These are phyloP conservation scores for Claviceps sp. DNA, from an alignment of 2,329 filamentous ascomycete species.

Conservation along the genomic window DNA sequence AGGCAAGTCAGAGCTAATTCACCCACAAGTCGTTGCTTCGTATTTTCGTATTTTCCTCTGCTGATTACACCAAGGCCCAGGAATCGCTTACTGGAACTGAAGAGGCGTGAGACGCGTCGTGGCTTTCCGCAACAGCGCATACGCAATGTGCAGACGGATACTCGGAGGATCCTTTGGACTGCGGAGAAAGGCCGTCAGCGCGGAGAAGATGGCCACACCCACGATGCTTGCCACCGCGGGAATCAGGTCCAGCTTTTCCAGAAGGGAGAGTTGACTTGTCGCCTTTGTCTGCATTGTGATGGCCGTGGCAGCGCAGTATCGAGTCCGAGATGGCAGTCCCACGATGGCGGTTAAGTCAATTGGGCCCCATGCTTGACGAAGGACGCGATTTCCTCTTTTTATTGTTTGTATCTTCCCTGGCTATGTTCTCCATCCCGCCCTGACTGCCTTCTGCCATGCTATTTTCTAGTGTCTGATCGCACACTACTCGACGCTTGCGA, in stretches of 20 bases:
- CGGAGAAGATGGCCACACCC: constrained; percentile 4
- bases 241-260: constrained; percentile 9
- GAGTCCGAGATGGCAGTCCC: neutral
- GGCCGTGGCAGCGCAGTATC: no score
- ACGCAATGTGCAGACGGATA: constrained; percentile 11
- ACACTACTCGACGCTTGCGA: no score
- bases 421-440: neutral
- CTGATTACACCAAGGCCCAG: no score
- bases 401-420: neutral
- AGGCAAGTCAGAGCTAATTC: no score
- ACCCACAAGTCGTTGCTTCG: no score
- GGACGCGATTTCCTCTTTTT: neutral
- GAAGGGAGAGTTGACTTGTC: constrained; percentile 5
- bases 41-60: no score
- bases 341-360: neutral
- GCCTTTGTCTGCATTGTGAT: neutral
- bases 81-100: constrained; percentile 9
- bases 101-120: constrained; percentile 8
- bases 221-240: constrained; percentile 8
- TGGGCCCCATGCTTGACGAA: no score
- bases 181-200: constrained; percentile 8
- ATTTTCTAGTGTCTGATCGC: neutral
- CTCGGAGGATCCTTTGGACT: constrained; percentile 9
- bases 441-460: neutral
- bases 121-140: constrained; percentile 10